A percentile compares a stretch with the other conserved stretches of the same genome.
These are phyloP conservation scores for Hypoxylon sp. DNA, from an alignment of 2,329 filamentous ascomycete genomes.

Conservation along the genomic window DNA sequence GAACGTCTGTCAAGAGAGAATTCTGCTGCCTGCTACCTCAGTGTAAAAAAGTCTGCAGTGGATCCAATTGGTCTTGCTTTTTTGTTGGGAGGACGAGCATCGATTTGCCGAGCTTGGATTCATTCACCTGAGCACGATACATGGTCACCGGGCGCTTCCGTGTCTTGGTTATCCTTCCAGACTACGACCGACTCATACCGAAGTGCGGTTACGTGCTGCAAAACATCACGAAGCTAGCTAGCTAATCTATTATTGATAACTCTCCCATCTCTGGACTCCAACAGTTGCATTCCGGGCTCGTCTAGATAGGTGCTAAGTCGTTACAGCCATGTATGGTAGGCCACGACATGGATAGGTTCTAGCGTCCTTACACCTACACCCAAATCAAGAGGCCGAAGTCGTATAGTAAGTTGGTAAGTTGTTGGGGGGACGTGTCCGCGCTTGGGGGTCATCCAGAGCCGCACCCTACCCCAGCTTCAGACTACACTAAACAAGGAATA, in stretches of 20 bases:
- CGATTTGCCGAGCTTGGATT: constrained; percentile 13
- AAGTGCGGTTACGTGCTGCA: constrained; percentile 8
- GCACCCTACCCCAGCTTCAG: constrained; percentile 32
- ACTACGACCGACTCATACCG: constrained; percentile 7
- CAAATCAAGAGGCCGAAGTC: constrained; percentile 8
- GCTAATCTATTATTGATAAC: constrained; percentile 14
- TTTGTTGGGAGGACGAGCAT: constrained; percentile 16
- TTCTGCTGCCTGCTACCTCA: constrained; percentile 12
- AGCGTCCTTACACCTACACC: constrained; percentile 24
- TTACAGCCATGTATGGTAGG: constrained; percentile 13
- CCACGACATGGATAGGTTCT: constrained; percentile 15
- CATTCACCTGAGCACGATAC: constrained; percentile 12
- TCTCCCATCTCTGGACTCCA: constrained; percentile 14
- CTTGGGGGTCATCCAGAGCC: constrained; percentile 26
- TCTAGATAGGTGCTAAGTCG: constrained; percentile 5
- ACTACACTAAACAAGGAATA: constrained; percentile 29
- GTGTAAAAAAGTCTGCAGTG: constrained; percentile 12
- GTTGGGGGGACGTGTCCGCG: constrained; percentile 3
- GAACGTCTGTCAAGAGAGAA: constrained; percentile 12
- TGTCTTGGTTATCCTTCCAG: constrained; percentile 3
- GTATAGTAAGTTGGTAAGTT: not conserved
- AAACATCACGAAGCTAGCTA: constrained; percentile 8
- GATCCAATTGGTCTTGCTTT: constrained; percentile 8
- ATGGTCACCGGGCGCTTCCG: constrained; percentile 3
- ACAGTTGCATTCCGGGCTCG: constrained; percentile 22